phyloP scores from a whole-genome alignment of 23 red algal species.

The Agarophyton chilense region DNA sequence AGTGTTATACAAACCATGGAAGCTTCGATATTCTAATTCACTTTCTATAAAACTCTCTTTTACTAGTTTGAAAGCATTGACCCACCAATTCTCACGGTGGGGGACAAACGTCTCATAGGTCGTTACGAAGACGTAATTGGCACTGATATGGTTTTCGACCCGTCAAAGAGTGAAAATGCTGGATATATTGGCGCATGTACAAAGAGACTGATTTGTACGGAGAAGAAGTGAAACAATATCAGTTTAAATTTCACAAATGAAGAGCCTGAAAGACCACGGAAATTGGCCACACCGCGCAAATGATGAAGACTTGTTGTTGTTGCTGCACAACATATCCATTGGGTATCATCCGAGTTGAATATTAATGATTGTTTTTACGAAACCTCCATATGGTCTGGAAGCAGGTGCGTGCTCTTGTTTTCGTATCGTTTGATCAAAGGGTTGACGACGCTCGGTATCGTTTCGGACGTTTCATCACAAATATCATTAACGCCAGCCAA shows the following conservation, averaged over 20 bases:
- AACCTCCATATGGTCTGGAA: no score
- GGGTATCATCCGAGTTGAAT: no score
- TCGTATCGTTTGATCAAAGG: no score
- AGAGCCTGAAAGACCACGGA: no score
- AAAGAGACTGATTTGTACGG: conserved; percentile 23
- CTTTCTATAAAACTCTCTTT: neutral
- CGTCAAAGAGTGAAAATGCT: conserved; percentile 19
- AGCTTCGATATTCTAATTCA: neutral
- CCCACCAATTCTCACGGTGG: conserved; percentile 25
- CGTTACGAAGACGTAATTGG: conserved; percentile 47
- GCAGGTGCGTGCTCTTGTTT: no score
- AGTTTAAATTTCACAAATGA: neutral
- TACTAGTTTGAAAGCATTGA: neutral
- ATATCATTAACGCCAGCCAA: no score
- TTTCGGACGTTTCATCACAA: no score
- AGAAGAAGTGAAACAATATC: conserved; percentile 6
- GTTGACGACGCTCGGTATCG: no score
- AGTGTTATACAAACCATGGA: neutral
- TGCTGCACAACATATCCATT: no score
- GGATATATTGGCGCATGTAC: conserved; percentile 44
- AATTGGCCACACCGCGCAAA: no score
- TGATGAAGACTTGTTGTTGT: no score
- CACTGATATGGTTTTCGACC: conserved; percentile 52
- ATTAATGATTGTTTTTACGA: no score
- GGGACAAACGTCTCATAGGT: conserved; percentile 8